phyloP scores from a whole-genome alignment of 257 asterid genomes.

The Solanum dulcamara region DNA sequence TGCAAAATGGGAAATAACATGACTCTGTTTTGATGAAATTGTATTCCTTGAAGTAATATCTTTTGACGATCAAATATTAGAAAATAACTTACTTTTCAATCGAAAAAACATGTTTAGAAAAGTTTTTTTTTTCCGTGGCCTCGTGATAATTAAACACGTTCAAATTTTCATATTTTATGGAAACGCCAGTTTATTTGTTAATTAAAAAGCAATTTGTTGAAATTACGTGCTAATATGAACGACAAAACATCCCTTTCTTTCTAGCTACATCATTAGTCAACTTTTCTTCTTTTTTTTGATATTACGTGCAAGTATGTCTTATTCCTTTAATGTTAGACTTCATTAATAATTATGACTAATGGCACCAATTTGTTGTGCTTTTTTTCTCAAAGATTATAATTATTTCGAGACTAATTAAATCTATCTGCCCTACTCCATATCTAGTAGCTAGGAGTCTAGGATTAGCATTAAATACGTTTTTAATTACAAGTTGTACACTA shows the following conservation, averaged over 20 bases:
- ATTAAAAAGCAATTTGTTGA: not conserved
- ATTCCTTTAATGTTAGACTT: not conserved
- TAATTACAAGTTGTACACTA: not conserved
- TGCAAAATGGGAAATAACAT: not conserved
- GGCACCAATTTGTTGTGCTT: too few species aligned
- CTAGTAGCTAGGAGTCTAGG: not conserved
- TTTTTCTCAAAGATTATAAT: not conserved
- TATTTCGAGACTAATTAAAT: not conserved
- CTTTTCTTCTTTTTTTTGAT: not conserved
- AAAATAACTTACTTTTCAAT: not conserved
- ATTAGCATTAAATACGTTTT: not conserved
- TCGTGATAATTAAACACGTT: not conserved
- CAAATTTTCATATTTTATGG: not conserved
- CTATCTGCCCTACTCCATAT: not conserved
- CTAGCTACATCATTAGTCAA: not conserved
- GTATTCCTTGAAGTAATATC: not conserved
- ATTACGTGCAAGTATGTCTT: not conserved
- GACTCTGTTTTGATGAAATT: not conserved
- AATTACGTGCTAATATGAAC: not conserved
- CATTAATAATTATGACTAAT: not conserved
- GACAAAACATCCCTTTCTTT: not conserved
- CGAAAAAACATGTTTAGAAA: not conserved
- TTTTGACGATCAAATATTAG: not conserved
- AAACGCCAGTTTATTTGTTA: not conserved
- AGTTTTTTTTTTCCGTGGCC: not conserved